Conservation (phyloP, 2,329 filamentous ascomycete species). For the Purpureocillium takamizusanense region DNA sequence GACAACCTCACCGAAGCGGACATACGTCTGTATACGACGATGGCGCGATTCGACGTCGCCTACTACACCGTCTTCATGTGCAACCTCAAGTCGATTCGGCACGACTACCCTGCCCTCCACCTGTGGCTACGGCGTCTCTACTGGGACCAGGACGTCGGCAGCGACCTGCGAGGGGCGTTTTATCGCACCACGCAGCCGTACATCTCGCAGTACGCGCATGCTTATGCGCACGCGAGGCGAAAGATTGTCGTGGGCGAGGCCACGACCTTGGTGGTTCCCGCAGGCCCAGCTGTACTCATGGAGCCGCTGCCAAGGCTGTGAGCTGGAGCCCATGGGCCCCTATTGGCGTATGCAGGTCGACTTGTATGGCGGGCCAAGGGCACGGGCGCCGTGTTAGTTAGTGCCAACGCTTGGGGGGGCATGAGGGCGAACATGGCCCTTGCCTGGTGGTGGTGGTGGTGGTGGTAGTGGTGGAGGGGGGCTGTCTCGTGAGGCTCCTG, state of each 20-base stretch:
- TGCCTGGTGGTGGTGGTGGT: too few relatives aligned
- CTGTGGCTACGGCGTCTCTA: constrained; percentile 61
- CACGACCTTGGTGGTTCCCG: constrained; percentile 19
- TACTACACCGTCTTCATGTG: constrained; percentile 60
- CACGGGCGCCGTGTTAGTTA: too few relatives aligned
- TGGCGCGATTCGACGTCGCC: constrained; percentile 59
- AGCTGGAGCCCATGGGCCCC: too few relatives aligned
- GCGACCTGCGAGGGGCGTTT: constrained; percentile 46
- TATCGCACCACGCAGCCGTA: constrained; percentile 56
- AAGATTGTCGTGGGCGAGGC: constrained; percentile 17
- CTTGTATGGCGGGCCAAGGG: too few relatives aligned
- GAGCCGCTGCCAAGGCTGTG: constrained; percentile 6
- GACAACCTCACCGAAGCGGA: constrained; percentile 59
- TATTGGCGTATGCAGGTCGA: too few relatives aligned
- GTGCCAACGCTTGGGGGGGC: too few relatives aligned
- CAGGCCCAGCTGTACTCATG: constrained; percentile 11
- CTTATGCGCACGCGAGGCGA: constrained; percentile 17
- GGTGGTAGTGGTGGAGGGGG: too few relatives aligned
- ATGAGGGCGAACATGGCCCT: too few relatives aligned
- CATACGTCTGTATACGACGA: constrained; percentile 57
- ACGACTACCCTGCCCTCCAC: constrained; percentile 59
- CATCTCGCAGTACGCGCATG: constrained; percentile 18
- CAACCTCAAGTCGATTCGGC: constrained; percentile 52
- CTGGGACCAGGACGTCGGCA: constrained; percentile 44
- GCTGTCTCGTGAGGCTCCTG: too few relatives aligned